Evolutionary conservation across 768 basidiomycete species (phyloP).

Genomic region (Trametes cubensis): DNA sequence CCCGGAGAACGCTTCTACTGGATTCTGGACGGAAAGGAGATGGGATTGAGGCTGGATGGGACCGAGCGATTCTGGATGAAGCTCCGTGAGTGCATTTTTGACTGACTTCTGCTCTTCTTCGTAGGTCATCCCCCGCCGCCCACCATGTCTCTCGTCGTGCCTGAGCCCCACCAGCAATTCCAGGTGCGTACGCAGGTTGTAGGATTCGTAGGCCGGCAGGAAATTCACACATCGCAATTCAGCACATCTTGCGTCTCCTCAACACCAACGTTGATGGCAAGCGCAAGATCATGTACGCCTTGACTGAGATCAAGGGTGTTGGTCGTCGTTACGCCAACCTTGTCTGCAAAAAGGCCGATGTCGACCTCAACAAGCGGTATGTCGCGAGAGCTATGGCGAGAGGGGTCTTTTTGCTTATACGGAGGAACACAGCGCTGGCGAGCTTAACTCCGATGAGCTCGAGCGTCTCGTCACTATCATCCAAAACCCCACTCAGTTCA

Average conservation of each 20-base stretch:
- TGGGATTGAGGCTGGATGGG: conserved; percentile 17
- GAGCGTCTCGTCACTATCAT: conserved; percentile 99
- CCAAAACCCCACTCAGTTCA: conserved; percentile 99
- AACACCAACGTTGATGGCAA: conserved; percentile 99
- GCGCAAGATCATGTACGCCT: conserved; percentile 98
- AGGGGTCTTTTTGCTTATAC: background rate
- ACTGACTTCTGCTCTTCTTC: conserved; percentile 8
- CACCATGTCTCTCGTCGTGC: conserved; percentile 95
- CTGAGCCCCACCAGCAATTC: conserved; percentile 94
- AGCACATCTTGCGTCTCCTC: conserved; percentile 99
- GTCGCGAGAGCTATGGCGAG: conserved; percentile 31
- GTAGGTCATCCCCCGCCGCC: conserved; percentile 17
- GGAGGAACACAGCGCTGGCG: conserved; percentile 76
- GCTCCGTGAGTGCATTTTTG: conserved; percentile 19
- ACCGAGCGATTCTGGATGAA: conserved; percentile 13
- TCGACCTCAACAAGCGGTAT: conserved; percentile 97
- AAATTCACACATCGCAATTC: conserved; percentile 14
- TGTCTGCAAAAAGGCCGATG: conserved; percentile 99
- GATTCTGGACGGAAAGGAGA: background rate
- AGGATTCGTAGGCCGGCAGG: background rate
- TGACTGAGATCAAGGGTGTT: conserved; percentile 99
- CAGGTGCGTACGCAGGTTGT: conserved; percentile 55
- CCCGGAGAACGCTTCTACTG: background rate
- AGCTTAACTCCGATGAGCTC: conserved; percentile 99
- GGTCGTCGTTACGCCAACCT: conserved; percentile 98